Evolutionary conservation across 2,329 filamentous ascomycete species (phyloP).

Genomic region (Penicillium oxalicum): DNA sequence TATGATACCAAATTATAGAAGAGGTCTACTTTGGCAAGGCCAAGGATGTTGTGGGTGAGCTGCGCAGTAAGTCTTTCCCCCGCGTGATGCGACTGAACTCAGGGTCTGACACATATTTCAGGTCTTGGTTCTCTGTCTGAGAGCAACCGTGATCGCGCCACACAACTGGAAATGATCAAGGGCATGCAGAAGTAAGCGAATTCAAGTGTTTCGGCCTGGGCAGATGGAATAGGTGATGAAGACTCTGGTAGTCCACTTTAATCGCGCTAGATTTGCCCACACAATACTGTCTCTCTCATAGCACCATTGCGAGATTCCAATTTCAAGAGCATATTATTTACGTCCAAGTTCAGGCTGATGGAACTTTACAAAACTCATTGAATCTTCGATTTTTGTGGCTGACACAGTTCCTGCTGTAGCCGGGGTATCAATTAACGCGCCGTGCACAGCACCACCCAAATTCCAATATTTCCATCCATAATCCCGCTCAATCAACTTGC

Average conservation of each 20-base stretch:
- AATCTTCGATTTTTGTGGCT: no score
- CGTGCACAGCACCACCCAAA: neutral
- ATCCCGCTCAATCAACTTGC: slow-evolving; percentile 33
- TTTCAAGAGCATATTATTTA: no score
- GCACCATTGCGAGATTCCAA: no score
- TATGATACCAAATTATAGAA: slow-evolving; percentile 43
- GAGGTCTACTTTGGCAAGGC: slow-evolving; percentile 99
- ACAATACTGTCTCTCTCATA: no score
- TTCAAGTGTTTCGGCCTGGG: slow-evolving; percentile 1
- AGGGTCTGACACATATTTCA: slow-evolving; percentile 21
- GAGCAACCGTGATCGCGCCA: slow-evolving; percentile 72
- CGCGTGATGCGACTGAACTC: neutral
- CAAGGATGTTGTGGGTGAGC: slow-evolving; percentile 93
- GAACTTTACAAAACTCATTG: no score
- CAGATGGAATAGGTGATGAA: slow-evolving; percentile 4
- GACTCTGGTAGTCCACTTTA: slow-evolving; percentile 8
- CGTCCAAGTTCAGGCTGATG: no score
- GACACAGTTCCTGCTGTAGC: neutral
- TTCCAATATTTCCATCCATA: slow-evolving; percentile 38
- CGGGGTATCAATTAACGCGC: slow-evolving; percentile 5
- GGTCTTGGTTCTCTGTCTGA: slow-evolving; percentile 74
- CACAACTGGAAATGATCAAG: slow-evolving; percentile 82
- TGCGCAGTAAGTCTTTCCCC: slow-evolving; percentile 60
- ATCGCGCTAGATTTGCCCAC: slow-evolving; percentile 4
- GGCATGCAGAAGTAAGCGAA: slow-evolving; percentile 42